These are phyloP conservation scores for Tulasnella sp. DNA, from an alignment of 768 basidiomycete genomes.

Conservation along the genomic window DNA sequence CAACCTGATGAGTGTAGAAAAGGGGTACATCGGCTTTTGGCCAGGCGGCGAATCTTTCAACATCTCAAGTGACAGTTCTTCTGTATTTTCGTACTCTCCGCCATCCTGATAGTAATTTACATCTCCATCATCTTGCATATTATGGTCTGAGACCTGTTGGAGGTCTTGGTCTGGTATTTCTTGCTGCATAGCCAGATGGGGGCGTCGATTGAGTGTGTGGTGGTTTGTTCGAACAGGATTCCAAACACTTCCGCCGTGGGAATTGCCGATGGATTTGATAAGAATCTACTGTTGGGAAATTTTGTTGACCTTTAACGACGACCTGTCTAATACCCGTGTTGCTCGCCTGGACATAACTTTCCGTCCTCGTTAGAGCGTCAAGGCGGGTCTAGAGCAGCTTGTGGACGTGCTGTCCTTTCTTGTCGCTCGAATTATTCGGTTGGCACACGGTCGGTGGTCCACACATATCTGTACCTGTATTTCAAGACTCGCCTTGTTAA, in stretches of 20 bases:
- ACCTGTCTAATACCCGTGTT: slow-evolving; percentile 19
- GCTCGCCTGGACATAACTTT: slow-evolving; percentile 4
- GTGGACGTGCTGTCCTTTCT: not conserved
- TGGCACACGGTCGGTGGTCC: not conserved
- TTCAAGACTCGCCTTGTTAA: not conserved
- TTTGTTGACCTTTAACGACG: slow-evolving; percentile 6
- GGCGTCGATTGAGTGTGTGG: slow-evolving; percentile 3
- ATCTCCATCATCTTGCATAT: slow-evolving; percentile 15
- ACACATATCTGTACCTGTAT: not conserved
- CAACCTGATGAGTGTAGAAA: slow-evolving; percentile 84
- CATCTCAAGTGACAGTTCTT: slow-evolving; percentile 27
- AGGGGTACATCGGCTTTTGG: slow-evolving; percentile 87
- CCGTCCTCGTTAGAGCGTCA: slow-evolving; percentile 14
- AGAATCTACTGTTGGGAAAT: not conserved
- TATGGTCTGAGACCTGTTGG: slow-evolving; percentile 12
- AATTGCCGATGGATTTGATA: slow-evolving; percentile 6
- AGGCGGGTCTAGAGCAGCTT: slow-evolving; percentile 2
- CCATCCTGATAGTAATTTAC: slow-evolving; percentile 26
- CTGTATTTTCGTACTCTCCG: slow-evolving; percentile 24
- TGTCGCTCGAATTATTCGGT: not conserved
- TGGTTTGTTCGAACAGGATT: slow-evolving; percentile 6
- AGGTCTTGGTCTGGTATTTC: slow-evolving; percentile 7
- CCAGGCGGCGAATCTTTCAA: slow-evolving; percentile 71
- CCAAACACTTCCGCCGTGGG: not conserved
- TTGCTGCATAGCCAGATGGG: slow-evolving; percentile 8